phyloP scores from a whole-genome alignment of 2,329 filamentous ascomycete genomes.

The Ophiostoma perfectum region DNA sequence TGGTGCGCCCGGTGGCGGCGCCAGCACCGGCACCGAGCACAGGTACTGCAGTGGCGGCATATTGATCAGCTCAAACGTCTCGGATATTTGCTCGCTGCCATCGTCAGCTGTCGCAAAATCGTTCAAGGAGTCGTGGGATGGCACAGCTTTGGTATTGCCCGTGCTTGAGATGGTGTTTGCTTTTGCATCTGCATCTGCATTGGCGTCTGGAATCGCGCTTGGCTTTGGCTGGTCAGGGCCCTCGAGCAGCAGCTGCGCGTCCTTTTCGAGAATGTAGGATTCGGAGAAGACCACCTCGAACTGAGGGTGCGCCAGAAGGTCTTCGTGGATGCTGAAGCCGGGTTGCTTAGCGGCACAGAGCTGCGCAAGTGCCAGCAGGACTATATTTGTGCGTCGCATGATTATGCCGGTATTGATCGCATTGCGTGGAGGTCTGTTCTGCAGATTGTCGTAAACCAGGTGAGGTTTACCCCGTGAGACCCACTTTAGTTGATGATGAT shows the following conservation, averaged over 20 bases:
- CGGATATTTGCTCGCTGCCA: conserved; percentile 34
- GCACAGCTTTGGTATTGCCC: too few relatives aligned
- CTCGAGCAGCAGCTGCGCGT: conserved; percentile 59
- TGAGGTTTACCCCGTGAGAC: neutral
- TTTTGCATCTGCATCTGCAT: neutral
- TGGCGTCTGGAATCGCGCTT: neutral
- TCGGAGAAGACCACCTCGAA: conserved; percentile 76
- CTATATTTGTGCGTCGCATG: conserved; percentile 49
- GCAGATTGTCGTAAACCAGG: neutral
- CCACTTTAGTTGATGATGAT: conserved; percentile 10
- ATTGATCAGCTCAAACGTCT: conserved; percentile 68
- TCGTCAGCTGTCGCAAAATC: conserved; percentile 32
- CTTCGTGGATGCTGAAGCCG: conserved; percentile 80
- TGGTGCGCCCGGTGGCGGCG: conserved; percentile 46
- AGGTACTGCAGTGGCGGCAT: conserved; percentile 67
- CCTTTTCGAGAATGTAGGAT: conserved; percentile 63
- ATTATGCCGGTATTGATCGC: conserved; percentile 28
- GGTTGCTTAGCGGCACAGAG: conserved; percentile 46
- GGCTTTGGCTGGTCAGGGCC: conserved; percentile 25
- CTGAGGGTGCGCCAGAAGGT: conserved; percentile 83
- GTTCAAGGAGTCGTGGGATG: neutral
- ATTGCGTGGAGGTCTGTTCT: neutral
- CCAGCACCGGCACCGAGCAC: conserved; percentile 74
- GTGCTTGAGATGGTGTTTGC: neutral
- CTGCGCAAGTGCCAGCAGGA: conserved; percentile 42